Percentiles rank a stretch among this genome's conserved stretches.
Evolutionary conservation across 148 eudicot genomes (phyloP).

Genomic region (Rhododendron griersonianum): DNA sequence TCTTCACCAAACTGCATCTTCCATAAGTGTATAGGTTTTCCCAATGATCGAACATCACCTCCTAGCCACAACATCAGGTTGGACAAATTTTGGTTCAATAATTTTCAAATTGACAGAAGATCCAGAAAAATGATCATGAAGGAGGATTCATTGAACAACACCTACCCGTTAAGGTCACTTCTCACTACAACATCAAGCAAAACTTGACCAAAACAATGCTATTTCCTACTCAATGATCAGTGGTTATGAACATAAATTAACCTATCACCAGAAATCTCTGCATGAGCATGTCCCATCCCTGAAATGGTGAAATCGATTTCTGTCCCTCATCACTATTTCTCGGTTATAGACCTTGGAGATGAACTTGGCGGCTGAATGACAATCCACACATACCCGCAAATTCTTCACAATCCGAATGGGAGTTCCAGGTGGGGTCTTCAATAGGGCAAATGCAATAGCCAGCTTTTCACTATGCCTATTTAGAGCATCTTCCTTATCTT

Average conservation of each 20-base stretch:
- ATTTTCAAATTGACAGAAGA: not conserved
- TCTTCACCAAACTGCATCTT: not conserved
- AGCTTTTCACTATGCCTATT: slow-evolving; percentile 47
- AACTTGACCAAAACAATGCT: not conserved
- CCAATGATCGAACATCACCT: not conserved
- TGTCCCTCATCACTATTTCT: slow-evolving; percentile 33
- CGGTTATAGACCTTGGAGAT: slow-evolving; percentile 38
- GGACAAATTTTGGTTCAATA: not conserved
- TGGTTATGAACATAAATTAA: not conserved
- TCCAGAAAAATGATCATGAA: not conserved
- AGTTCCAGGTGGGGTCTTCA: slow-evolving; percentile 37
- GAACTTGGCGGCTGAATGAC: slow-evolving; percentile 40
- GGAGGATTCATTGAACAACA: not conserved
- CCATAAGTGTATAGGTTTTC: not conserved
- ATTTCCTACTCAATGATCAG: not conserved
- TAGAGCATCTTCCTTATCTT: slow-evolving; percentile 42
- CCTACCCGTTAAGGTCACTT: not conserved
- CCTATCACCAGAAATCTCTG: slow-evolving; percentile 39
- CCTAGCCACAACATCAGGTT: not conserved
- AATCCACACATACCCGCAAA: slow-evolving; percentile 42
- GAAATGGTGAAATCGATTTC: slow-evolving; percentile 44
- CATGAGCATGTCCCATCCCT: slow-evolving; percentile 40
- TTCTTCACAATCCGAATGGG: slow-evolving; percentile 42
- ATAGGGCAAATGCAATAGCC: slow-evolving; percentile 46
- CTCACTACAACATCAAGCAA: not conserved